phyloP scores from a whole-genome alignment of 345 rosid species.

The Citrus medica region DNA sequence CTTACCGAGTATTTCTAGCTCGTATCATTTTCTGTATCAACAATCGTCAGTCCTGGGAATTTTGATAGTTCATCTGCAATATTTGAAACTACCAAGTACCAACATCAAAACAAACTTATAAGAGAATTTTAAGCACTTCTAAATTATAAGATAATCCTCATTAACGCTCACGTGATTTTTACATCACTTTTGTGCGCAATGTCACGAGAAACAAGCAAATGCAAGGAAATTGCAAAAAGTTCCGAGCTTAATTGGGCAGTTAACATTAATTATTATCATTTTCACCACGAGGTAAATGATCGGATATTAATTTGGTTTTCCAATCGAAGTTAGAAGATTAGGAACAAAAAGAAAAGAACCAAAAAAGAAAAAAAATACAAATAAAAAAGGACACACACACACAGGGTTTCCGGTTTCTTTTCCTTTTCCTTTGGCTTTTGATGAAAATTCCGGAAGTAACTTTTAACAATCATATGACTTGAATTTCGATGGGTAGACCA shows the following conservation, averaged over 20 bases:
- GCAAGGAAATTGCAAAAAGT: background rate
- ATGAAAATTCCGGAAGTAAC: too few species aligned
- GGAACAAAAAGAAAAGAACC: background rate
- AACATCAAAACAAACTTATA: background rate
- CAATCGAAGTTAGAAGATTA: too few species aligned
- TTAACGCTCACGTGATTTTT: background rate
- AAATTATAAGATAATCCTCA: background rate
- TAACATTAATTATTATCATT: background rate
- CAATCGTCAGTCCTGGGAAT: background rate
- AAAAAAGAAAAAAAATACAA: too few species aligned
- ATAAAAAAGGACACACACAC: too few species aligned
- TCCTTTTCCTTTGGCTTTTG: too few species aligned
- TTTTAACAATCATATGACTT: too few species aligned
- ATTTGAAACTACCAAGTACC: background rate
- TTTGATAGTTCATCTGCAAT: background rate
- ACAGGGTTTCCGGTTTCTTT: background rate
- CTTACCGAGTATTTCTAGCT: background rate
- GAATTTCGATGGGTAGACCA: too few species aligned
- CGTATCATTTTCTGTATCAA: background rate
- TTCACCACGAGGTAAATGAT: background rate
- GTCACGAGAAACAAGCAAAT: background rate
- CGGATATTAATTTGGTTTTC: background rate
- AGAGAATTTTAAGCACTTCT: background rate
- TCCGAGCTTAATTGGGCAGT: background rate
- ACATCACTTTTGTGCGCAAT: background rate